Evolutionary conservation across 73 alveolate species (phyloP).

Genomic region (Tetrahymena elliotti): DNA sequence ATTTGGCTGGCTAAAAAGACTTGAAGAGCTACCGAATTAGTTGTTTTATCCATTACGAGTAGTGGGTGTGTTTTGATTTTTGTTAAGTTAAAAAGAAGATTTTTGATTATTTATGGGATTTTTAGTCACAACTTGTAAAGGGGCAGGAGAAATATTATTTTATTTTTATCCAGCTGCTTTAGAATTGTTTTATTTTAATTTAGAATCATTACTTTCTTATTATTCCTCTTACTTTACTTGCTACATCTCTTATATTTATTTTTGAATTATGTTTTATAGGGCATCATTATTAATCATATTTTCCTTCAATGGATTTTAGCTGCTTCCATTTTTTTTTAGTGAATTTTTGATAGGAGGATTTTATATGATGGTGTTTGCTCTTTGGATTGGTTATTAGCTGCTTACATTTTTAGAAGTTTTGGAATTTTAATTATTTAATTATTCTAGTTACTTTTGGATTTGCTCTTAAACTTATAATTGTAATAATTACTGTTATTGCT

Average conservation of each 20-base stretch:
- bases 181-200: not conserved
- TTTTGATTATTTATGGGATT: not conserved
- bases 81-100: not conserved
- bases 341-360: not conserved
- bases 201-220: not conserved
- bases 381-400: not conserved
- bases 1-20: not conserved
- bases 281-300: not conserved
- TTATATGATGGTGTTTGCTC: not conserved
- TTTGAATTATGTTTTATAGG: not conserved
- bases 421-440: not conserved
- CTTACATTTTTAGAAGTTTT: not conserved
- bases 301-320: not conserved
- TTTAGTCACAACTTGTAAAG: not conserved
- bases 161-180: not conserved
- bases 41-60: not conserved
- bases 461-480: not conserved
- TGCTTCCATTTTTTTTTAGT: not conserved
- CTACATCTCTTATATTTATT: not conserved
- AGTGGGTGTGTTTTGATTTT: not conserved
- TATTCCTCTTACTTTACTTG: not conserved
- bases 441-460: not conserved
- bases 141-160: not conserved
- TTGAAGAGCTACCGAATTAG: not conserved
- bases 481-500: not conserved